These are phyloP conservation scores for Olyra latifolia DNA, from an alignment of 176 grass and related monocot genomes.

Conservation along the genomic window DNA sequence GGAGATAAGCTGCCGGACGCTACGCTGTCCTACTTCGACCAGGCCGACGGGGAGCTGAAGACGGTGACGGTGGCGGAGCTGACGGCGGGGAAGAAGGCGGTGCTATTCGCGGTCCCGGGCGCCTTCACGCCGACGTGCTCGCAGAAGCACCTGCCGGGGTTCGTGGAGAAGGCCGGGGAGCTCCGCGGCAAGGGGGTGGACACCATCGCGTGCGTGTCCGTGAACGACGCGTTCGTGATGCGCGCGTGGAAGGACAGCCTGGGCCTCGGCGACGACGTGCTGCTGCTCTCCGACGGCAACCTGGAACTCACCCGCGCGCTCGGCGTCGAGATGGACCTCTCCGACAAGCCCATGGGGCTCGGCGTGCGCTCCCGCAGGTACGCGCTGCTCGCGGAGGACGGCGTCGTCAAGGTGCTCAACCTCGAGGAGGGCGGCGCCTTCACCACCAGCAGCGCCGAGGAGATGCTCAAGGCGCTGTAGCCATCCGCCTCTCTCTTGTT, in stretches of 20 bases:
- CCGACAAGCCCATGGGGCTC: constrained; percentile 68
- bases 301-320: constrained; percentile 65
- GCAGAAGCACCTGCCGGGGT: constrained; percentile 84
- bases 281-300: constrained; percentile 77
- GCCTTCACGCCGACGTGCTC: constrained; percentile 96
- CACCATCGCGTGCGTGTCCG: constrained; percentile 67
- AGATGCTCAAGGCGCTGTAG: constrained; percentile 73
- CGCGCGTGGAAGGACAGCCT: constrained; percentile 71
- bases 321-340: constrained; percentile 75
- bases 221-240: constrained; percentile 91
- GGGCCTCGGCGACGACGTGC: constrained; percentile 41
- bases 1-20: constrained; percentile 74
- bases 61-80: constrained; percentile 58
- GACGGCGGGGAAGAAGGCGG: constrained; percentile 59
- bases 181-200: constrained; percentile 61
- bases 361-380: constrained; percentile 66
- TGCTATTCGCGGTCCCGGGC: constrained; percentile 72
- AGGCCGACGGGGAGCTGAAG: constrained; percentile 54
- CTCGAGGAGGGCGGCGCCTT: constrained; percentile 37
- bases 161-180: constrained; percentile 64
- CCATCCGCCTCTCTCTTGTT: neutral
- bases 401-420: constrained; percentile 42
- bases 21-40: constrained; percentile 73
- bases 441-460: constrained; percentile 56
- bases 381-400: constrained; percentile 50